Conservation (phyloP, 805 yeast genomes). For the Pichia pseudocactophila region DNA sequence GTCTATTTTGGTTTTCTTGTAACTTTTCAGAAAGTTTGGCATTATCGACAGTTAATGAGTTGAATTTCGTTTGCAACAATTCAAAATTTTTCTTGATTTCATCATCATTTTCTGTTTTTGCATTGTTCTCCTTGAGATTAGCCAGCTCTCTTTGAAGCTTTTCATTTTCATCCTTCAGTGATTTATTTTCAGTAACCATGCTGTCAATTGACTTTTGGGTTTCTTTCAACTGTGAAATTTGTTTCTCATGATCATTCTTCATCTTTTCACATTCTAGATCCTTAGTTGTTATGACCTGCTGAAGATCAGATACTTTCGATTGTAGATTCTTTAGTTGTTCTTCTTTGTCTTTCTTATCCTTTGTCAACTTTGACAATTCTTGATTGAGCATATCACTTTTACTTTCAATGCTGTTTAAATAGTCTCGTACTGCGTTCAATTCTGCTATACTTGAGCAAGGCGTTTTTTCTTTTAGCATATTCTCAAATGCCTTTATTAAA, state of each 20-base stretch:
- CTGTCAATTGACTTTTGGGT: conserved; percentile 5
- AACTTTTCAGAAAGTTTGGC: neutral
- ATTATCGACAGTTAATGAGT: neutral
- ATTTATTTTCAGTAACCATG: neutral
- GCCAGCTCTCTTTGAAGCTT: neutral
- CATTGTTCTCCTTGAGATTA: neutral
- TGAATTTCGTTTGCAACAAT: conserved; percentile 4
- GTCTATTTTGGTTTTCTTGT: no score
- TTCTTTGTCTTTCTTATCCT: conserved; percentile 15
- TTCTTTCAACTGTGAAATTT: conserved; percentile 9
- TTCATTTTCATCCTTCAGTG: neutral
- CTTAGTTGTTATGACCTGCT: conserved; percentile 10
- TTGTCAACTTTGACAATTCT: conserved; percentile 48
- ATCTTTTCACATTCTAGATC: conserved; percentile 23
- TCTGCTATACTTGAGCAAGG: conserved; percentile 74
- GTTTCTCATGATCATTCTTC: no score
- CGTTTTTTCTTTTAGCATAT: conserved; percentile 63
- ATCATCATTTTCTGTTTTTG: neutral
- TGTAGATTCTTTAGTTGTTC: conserved; percentile 10
- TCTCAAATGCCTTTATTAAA: conserved; percentile 55
- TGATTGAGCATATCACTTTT: conserved; percentile 52
- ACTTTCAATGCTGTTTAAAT: conserved; percentile 50
- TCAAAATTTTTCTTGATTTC: neutral
- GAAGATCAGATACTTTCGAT: conserved; percentile 11
- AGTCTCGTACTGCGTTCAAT: conserved; percentile 59